A percentile compares a stretch with the other conserved stretches of the same genome.
Conservation (phyloP, 768 basidiomycete species). For the Pisolithus orientalis region DNA sequence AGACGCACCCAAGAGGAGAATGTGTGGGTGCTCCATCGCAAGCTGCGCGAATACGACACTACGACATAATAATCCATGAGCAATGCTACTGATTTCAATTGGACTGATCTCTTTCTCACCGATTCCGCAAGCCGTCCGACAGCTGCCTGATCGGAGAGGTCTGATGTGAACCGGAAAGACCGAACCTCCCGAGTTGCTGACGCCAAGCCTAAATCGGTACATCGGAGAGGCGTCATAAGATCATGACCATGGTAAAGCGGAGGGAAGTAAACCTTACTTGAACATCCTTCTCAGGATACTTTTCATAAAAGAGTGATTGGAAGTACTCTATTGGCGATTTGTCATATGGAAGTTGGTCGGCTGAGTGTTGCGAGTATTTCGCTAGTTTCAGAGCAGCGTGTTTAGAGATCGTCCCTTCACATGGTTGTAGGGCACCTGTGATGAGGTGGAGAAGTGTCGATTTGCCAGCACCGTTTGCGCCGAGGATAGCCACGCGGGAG, state of each 20-base stretch:
- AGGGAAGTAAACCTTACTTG: slow-evolving; percentile 34
- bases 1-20: slow-evolving; percentile 71
- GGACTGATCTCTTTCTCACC: slow-evolving; percentile 38
- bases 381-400: slow-evolving; percentile 89
- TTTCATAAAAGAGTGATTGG: slow-evolving; percentile 67
- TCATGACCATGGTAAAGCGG: slow-evolving; percentile 4
- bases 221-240: slow-evolving; percentile 5
- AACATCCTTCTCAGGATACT: slow-evolving; percentile 91
- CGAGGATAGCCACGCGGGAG: slow-evolving; percentile 91
- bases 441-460: slow-evolving; percentile 89
- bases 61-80: slow-evolving; percentile 13
- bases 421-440: slow-evolving; percentile 73
- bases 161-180: slow-evolving; percentile 90
- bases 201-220: slow-evolving; percentile 76
- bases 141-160: slow-evolving; percentile 90
- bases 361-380: slow-evolving; percentile 98
- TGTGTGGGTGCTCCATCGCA: slow-evolving; percentile 96
- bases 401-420: slow-evolving; percentile 81
- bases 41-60: slow-evolving; percentile 96
- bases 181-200: slow-evolving; percentile 91
- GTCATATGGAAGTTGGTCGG: slow-evolving; percentile 96
- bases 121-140: slow-evolving; percentile 94
- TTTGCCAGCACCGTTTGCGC: slow-evolving; percentile 93
- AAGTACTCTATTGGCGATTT: slow-evolving; percentile 90
- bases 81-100: slow-evolving; percentile 8